phyloP scores from a whole-genome alignment of 2,329 filamentous ascomycete genomes.

The Fusarium burgessii region DNA sequence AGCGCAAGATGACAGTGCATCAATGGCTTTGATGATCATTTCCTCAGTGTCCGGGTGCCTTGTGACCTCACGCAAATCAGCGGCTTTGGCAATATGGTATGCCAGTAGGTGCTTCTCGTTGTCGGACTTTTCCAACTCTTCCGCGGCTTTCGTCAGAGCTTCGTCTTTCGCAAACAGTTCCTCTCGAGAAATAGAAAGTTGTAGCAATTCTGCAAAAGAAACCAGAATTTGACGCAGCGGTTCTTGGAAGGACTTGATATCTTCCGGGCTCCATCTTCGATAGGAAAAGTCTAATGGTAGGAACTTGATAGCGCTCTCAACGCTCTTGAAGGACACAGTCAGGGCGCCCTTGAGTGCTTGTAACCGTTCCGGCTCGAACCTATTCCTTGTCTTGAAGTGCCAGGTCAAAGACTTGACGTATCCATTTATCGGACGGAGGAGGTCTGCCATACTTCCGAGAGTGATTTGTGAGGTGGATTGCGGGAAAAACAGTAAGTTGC shows the following conservation, averaged over 20 bases:
- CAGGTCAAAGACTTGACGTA: conserved; percentile 15
- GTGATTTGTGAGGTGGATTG: conserved; percentile 24
- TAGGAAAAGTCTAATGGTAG: conserved; percentile 19
- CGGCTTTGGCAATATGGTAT: conserved; percentile 22
- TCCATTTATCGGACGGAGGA: conserved; percentile 12
- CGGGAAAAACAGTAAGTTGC: conserved; percentile 14
- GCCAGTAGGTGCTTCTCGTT: conserved; percentile 11
- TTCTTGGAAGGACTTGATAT: conserved; percentile 23
- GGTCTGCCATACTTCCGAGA: conserved; percentile 8
- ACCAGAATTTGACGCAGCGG: conserved; percentile 3
- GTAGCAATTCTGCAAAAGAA: conserved; percentile 4
- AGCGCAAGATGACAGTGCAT: neutral
- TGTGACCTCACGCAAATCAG: conserved; percentile 6
- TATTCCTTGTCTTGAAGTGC: conserved; percentile 13
- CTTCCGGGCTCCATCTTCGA: conserved; percentile 13
- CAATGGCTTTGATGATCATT: conserved; percentile 5
- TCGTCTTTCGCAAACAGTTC: conserved; percentile 13
- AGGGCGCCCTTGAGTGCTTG: conserved; percentile 4
- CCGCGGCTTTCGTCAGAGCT: conserved; percentile 11
- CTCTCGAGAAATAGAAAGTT: conserved; percentile 12
- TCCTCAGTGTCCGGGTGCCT: conserved; percentile 20
- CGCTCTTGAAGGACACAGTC: neutral
- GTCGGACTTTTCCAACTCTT: conserved; percentile 17
- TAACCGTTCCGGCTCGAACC: conserved; percentile 1
- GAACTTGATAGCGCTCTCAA: conserved; percentile 17